Evolutionary conservation across 371 early-diverging fungal genomes (phyloP), one percentile per base, ranked within the genome.

Genomic region (Encephalitozoon romaleae): DNA sequence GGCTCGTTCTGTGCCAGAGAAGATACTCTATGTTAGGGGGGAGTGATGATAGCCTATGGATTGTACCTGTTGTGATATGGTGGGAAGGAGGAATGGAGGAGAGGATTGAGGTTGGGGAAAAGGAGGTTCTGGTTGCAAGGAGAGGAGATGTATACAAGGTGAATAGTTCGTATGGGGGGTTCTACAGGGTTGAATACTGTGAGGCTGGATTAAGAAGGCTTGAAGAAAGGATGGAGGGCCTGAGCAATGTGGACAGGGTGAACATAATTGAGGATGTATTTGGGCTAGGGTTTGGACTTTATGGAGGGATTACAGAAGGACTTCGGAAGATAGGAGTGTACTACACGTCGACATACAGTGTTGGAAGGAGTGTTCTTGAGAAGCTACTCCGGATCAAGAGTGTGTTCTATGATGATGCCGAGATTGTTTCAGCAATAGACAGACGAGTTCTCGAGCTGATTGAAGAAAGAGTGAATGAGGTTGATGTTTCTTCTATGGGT

Each of bases 1-100:
- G 74, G 74, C 34, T 88, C 0, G 47, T 83, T 80, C 9, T 82
- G 75, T 32, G 55, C 4, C 84, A 93, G 41, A 78, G 81, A 30
- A 92, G 93, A 85, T 85, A 93, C 52, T 87, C 90, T 12, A 86
- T 89, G 3, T 91, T 91, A 26, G 88, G 90, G 71, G 82, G 87
- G 21, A 87, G 81, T n/a, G 83, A 87, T 5, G 90, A 59, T 15
- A 68, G 54, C 41, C 5, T 26, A 9, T 78, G 79, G 79, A 66
- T 47, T 8, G 38, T 78, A 4, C 79, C 79, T 21, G 90, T 65
- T 87, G 89, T 64, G 75, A 80, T 34, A 82, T 87, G 0, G 70
- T 87, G 92, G 93, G 91, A 88, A 87, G 86, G 88, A 91, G 5
- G 91, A 91, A 1, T 78, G 91, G 15, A 32, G 28, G 23, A 74